Evolutionary conservation across 352 stramenopile genomes (phyloP), one percentile per base, ranked within the genome.

Genomic region (Phytophthora cactorum): DNA sequence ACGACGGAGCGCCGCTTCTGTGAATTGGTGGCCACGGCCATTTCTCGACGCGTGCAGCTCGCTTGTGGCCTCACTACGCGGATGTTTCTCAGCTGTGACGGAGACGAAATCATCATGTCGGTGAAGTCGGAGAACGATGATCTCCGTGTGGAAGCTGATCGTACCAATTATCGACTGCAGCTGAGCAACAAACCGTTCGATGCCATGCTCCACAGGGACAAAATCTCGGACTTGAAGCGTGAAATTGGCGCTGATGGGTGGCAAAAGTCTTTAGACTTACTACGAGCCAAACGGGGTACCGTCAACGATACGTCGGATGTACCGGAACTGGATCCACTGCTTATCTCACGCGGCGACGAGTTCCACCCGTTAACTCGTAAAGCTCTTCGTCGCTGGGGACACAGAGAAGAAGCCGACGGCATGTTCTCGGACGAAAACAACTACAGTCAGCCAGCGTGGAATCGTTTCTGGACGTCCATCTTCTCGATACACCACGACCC

Each of bases 51-150:
- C 15, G 73, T 95, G 22, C 83, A 92, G 69, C 73, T 95, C 9
- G 85, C 84, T 34, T 93, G 87, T 60, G 85, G 87, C 2, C 75
- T 93, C 34, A 93, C 80, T 15, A 92, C 86, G 60, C 81, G 83
- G 52, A 88, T 95, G 83, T 95, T 95, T 49, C 63, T 81, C n/a
- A 93, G 82, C 47, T 85, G 75, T 43, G 84, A 91, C 54, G 67
- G 61, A 2, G 84, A 95, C 34, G 84, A 92, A 75, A 92, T 93
- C 52, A 88, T 95, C 38, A 91, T 95, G 83, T 89, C 81, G 4
- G 82, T 93, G 63, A 91, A 87, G 60, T 75, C 85, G 3, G 87
- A 95, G 32, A 83, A 95, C 64, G 81, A 88, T 29, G 85, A 95
- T 56, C 60, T 95, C 38, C 63, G 79, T 5, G 68, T 91, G 5